Evolutionary conservation across 1,284 basidiomycete genomes (phyloP).

Genomic region (Apiotrichum siamense): DNA sequence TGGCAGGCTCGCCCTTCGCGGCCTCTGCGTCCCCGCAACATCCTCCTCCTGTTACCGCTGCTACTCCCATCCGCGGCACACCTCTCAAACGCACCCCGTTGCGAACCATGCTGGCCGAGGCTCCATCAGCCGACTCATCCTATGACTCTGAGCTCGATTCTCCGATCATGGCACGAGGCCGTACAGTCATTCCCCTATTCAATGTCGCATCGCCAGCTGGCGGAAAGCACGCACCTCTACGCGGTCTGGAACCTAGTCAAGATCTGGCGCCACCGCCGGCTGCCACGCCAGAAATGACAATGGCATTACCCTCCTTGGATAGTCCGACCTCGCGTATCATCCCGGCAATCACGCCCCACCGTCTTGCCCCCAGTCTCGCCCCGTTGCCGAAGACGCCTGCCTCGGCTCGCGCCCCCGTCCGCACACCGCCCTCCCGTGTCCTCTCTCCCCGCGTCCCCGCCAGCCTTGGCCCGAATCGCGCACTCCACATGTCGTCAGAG

Average conservation of each 20-base stretch:
- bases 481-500: background rate
- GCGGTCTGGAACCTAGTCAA: background rate
- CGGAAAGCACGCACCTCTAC: background rate
- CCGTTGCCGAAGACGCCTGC: background rate
- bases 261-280: background rate
- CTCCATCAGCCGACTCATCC: constrained; percentile 3
- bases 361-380: background rate
- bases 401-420: background rate
- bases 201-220: background rate
- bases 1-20: too few species aligned
- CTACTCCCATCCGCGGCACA: background rate
- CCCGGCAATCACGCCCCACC: background rate
- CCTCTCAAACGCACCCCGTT: background rate
- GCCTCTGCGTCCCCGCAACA: background rate
- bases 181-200: constrained; percentile 31
- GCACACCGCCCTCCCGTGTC: background rate
- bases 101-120: background rate
- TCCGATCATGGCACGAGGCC: constrained; percentile 26
- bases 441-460: background rate
- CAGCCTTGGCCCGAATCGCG: background rate
- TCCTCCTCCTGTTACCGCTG: background rate
- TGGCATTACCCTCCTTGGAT: constrained; percentile 5
- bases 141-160: constrained; percentile 24
- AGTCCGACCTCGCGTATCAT: background rate
- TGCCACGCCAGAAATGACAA: background rate